These are phyloP conservation scores for Sclerotinia subarctica DNA, from an alignment of 2,329 filamentous ascomycete species.

Conservation along the genomic window DNA sequence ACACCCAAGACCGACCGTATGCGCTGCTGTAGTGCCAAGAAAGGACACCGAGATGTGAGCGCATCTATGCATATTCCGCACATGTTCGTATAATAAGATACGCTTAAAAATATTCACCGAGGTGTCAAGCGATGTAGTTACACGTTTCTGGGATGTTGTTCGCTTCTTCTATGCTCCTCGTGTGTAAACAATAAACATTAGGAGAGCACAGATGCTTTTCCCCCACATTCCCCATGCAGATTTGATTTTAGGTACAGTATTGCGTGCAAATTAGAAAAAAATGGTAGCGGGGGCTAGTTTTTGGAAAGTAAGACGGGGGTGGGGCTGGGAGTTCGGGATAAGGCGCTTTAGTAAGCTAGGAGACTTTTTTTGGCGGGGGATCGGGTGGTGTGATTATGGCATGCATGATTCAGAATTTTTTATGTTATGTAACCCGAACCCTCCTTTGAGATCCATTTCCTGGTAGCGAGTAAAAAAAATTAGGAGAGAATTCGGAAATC, in stretches of 20 bases:
- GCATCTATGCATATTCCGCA: not conserved
- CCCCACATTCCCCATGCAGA: not conserved
- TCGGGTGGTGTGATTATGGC: conserved; percentile 1
- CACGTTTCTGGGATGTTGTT: not conserved
- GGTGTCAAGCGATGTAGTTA: not conserved
- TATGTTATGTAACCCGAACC: conserved; percentile 2
- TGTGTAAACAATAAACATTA: not conserved
- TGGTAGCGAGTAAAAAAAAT: not conserved
- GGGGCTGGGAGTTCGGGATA: not conserved
- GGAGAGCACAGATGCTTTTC: not conserved
- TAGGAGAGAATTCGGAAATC: not conserved
- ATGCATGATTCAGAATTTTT: not conserved
- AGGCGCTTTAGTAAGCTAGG: not conserved
- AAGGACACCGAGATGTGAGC: not conserved
- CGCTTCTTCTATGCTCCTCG: not conserved
- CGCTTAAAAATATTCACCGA: not conserved
- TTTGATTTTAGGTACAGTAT: too few relatives aligned
- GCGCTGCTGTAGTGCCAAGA: not conserved
- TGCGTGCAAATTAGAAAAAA: not conserved
- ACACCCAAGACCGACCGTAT: not conserved
- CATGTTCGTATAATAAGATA: not conserved
- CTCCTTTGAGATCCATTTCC: not conserved
- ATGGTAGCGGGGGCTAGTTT: not conserved
- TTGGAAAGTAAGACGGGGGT: not conserved
- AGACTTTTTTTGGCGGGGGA: conserved; percentile 4